Evolutionary conservation across 495 filamentous ascomycete species (phyloP).

Genomic region (Podospora fimiseda): DNA sequence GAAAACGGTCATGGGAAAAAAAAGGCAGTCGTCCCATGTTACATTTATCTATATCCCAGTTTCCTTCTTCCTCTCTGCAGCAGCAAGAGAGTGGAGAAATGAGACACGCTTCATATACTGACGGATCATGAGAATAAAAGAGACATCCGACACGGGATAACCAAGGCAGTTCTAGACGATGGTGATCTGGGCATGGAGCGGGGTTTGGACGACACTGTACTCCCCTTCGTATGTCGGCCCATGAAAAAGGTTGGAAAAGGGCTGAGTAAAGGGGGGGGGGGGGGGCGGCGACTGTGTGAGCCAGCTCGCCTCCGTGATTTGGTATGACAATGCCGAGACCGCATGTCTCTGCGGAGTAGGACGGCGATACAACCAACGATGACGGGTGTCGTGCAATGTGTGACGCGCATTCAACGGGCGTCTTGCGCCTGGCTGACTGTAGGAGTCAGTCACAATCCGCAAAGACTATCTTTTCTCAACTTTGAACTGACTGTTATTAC

Average conservation of each 20-base stretch:
- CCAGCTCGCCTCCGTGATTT: neutral
- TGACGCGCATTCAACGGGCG: neutral
- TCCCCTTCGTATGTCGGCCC: neutral
- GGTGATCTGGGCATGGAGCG: neutral
- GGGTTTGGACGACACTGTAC: neutral
- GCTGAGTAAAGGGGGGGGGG: neutral
- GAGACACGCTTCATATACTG: slow-evolving; percentile 1
- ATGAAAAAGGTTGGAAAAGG: neutral
- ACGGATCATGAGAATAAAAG: neutral
- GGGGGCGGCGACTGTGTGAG: neutral
- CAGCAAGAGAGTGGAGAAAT: slow-evolving; percentile 3
- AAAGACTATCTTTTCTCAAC: neutral
- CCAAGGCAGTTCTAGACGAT: slow-evolving; percentile 6
- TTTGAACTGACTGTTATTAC: no score
- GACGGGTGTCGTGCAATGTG: slow-evolving; percentile 6
- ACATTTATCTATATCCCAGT: neutral
- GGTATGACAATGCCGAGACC: neutral
- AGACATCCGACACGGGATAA: neutral
- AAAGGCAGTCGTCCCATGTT: no score
- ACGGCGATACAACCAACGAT: slow-evolving; percentile 6
- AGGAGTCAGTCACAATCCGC: neutral
- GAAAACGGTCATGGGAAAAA: neutral
- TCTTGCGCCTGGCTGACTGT: neutral
- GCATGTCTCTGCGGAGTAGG: slow-evolving; percentile 4
- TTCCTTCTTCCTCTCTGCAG: no score